Conservation (phyloP, 306 rosid species). For the Pachyrhizus erosus region DNA sequence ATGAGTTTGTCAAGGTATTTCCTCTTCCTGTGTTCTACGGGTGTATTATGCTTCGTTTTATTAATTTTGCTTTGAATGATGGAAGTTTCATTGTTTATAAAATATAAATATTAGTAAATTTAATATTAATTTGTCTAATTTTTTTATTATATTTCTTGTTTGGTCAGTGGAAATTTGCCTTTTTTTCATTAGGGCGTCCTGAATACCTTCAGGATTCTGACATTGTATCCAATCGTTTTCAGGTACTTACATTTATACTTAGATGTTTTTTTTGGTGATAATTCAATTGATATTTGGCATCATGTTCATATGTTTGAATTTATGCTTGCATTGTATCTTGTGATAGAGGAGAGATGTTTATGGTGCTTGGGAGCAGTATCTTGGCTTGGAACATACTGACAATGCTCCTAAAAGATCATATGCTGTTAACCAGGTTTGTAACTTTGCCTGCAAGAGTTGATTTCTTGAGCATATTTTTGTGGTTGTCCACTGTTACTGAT, state of each 20-base stretch:
- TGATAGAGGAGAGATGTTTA: slow-evolving; percentile 89
- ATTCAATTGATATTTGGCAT: slow-evolving; percentile 5
- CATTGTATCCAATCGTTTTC: slow-evolving; percentile 79
- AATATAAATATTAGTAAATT: not conserved
- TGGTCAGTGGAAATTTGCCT: slow-evolving; percentile 92
- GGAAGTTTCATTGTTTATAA: not conserved
- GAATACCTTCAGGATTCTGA: slow-evolving; percentile 89
- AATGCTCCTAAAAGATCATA: slow-evolving; percentile 84
- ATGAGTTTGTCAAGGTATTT: slow-evolving; percentile 83
- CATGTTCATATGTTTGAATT: slow-evolving; percentile 6
- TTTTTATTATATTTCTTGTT: slow-evolving; percentile 9
- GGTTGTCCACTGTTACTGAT: not conserved
- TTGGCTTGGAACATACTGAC: slow-evolving; percentile 93
- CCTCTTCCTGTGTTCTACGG: slow-evolving; percentile 8
- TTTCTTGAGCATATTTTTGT: slow-evolving; percentile 9
- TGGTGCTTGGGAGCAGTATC: slow-evolving; percentile 98
- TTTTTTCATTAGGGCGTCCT: slow-evolving; percentile 87
- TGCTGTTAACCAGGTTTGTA: slow-evolving; percentile 77
- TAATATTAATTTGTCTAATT: slow-evolving; percentile 15
- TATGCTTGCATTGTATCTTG: slow-evolving; percentile 29
- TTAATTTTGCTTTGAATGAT: slow-evolving; percentile 38
- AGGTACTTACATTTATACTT: slow-evolving; percentile 52
- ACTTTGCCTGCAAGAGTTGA: slow-evolving; percentile 4
- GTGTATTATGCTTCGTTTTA: slow-evolving; percentile 15
- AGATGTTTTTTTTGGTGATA: not conserved